Evolutionary conservation across 1,284 basidiomycete species (phyloP), one percentile per base, ranked within the genome.

Genomic region (Boletus calvinii): DNA sequence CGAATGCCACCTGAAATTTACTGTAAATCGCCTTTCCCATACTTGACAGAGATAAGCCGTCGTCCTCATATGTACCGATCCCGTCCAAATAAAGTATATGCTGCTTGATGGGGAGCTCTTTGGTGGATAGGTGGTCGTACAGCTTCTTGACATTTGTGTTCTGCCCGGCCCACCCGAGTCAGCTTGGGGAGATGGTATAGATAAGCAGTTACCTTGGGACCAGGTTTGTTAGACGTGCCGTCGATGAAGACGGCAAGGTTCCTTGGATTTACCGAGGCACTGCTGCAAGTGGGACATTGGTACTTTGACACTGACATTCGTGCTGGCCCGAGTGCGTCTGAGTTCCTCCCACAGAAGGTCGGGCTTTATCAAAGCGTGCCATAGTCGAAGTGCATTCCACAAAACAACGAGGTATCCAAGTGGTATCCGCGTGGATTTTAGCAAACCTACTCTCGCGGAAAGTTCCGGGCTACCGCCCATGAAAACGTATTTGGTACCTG

Each of bases 181-280:
- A 47, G 29, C 5, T 20, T 1, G 7, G 7, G 32, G 17, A 15
- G 18, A 9, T 5, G 2, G 6, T 29, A 7, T 8, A 9, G 26
- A 20, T 5, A 34, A 15, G 9, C 2, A 22, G 4, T 34, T 37
- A 55, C 57, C 36, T 59, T n/a, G 1, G 18, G 37, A 11, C 40
- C 46, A 24, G 44, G 36, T 39, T 44, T 36, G 52, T 57, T 57
- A 2, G 44, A 46, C 8, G 55, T 57, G 8, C 56, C 56, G n/a
- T 57, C 56, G 35, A 58, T 51, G 12, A 48, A 58, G 17, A 58
- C 45, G 0, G 17, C 26, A 1, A 58, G 43, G n/a, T 58, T 58
- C 42, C 46, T 54, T 7, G 42, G 4, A 22, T 39, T 35, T 12
- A 2, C 26, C 5, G 41, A 22, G 13, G 31, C 4, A 34, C 32